Percentiles rank a stretch among this genome's conserved stretches.
Conservation (phyloP, 208 protist genomes). For the Leishmania arabica region DNA sequence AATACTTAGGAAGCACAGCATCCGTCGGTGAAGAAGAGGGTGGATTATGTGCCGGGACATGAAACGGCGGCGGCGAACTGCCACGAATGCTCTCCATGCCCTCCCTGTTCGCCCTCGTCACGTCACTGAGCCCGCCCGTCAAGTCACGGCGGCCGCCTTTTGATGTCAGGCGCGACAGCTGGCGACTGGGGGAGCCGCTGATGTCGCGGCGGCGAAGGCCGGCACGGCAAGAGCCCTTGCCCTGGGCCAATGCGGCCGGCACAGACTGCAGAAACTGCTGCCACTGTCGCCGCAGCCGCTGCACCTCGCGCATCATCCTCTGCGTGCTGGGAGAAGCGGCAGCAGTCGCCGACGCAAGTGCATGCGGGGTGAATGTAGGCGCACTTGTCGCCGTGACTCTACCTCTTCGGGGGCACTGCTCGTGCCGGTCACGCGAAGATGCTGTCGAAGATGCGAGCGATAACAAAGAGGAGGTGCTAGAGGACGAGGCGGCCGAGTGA, state of each 20-base stretch:
- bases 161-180: not conserved
- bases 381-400: not conserved
- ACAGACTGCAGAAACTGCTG: constrained; percentile 29
- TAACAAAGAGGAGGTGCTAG: not conserved
- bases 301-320: constrained; percentile 42
- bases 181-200: not conserved
- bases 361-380: not conserved
- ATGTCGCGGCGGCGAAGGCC: no score
- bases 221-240: not conserved
- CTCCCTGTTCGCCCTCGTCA: not conserved
- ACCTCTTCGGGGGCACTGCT: not conserved
- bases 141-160: not conserved
- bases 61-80: not conserved
- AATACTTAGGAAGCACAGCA: not conserved
- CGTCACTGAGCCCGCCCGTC: not conserved
- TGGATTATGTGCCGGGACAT: not conserved
- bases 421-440: not conserved
- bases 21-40: not conserved
- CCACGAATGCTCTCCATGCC: not conserved
- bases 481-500: constrained; percentile 5
- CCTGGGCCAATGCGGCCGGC: not conserved
- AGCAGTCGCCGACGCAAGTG: not conserved
- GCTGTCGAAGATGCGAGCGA: not conserved
- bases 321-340: constrained; percentile 11
- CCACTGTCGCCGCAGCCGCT: constrained; percentile 56